Conservation (phyloP, 768 basidiomycete genomes). For the Amanita pallidorosea region DNA sequence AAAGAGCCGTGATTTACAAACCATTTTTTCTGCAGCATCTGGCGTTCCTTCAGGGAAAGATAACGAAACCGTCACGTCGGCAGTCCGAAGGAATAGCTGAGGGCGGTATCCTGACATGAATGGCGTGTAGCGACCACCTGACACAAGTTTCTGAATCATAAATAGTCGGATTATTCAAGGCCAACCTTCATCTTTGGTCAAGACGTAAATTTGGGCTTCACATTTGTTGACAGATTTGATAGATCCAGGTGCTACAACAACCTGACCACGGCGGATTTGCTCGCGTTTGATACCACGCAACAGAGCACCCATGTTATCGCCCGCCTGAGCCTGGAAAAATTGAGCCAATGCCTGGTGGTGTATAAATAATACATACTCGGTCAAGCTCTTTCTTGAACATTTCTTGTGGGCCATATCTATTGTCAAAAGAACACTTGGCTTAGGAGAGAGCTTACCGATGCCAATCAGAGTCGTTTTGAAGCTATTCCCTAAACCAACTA, state of each 20-base stretch:
- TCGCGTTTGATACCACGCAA: conserved; percentile 97
- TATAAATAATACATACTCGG: conserved; percentile 40
- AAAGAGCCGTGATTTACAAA: conserved; percentile 15
- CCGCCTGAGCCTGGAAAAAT: conserved; percentile 71
- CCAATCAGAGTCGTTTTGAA: conserved; percentile 94
- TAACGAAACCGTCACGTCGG: conserved; percentile 80
- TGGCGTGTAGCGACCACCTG: conserved; percentile 82
- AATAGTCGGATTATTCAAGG: not conserved
- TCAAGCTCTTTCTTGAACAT: conserved; percentile 99
- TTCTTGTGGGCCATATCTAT: conserved; percentile 36
- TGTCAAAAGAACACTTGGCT: not conserved
- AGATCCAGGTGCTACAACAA: conserved; percentile 79
- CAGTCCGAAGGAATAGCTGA: conserved; percentile 92
- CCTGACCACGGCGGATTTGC: conserved; percentile 88
- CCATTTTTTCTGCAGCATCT: conserved; percentile 83
- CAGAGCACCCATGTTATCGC: conserved; percentile 98
- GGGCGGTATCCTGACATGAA: conserved; percentile 94
- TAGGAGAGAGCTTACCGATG: conserved; percentile 45
- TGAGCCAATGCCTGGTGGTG: not conserved
- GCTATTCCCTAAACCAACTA: conserved; percentile 72
- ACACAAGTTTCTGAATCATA: conserved; percentile 79
- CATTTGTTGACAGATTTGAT: conserved; percentile 95
- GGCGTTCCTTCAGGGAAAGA: conserved; percentile 81
- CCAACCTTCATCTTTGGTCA: conserved; percentile 3
- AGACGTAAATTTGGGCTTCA: conserved; percentile 82